Evolutionary conservation across 768 basidiomycete genomes (phyloP), one percentile per base, ranked within the genome.

Genomic region (Hericium erinaceus): DNA sequence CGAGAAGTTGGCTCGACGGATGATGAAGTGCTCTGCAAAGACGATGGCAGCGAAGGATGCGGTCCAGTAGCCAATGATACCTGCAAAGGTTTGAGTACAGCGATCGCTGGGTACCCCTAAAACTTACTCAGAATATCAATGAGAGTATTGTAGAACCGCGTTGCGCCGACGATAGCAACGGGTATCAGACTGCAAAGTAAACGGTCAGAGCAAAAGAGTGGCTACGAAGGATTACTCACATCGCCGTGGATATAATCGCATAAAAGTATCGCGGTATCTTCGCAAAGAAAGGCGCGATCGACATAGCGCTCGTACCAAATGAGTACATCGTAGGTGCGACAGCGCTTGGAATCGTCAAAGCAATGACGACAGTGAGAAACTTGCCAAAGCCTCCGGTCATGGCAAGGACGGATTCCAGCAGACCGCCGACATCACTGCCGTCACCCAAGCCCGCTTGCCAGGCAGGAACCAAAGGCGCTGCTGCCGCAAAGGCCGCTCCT

Each of bases 281-380:
- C 38, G 66, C 60, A 49, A 74, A 70, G 62, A 66, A 67, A 9
- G 58, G 58, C 5, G 67, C 62, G 15, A 75, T 60, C 10, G 74
- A 65, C 75, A 76, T 75, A 55, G 76, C 66, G 48, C 75, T 77
- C 18, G 79, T 75, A 18, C 74, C 72, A 63, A 76, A 79, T 12
- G 77, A 76, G 65, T 84, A 84, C 72, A 83, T 80, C 40, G 80
- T 80, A 0, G 81, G 82, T 1, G 80, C 80, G 40, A 78, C 77
- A 51, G 82, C 81, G 58, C 77, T 78, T 10, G 78, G 76, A 39
- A 82, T 75, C 52, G 73, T 77, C 54, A 84, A 68, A 22, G 82
- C 80, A 48, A 82, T 69, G 22, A 84, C 60, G 39, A 78, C 75
- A 0, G 73, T 73, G 33, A 80, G 69, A 67, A 80, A 74, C 62